Conservation (phyloP, 441 rosid species). For the Gossypium aridum region DNA sequence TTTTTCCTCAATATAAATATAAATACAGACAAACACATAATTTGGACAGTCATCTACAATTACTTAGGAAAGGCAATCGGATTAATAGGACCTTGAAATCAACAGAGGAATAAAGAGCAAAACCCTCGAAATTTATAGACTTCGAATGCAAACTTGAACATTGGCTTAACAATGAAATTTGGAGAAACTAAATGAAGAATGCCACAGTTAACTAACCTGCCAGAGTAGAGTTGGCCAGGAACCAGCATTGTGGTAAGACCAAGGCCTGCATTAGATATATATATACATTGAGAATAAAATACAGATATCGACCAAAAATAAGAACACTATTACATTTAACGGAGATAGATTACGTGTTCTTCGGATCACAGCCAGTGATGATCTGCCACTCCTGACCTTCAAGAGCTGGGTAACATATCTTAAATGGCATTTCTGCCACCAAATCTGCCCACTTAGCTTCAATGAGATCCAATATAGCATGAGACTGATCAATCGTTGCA, state of each 20-base stretch:
- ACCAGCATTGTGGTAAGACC: constrained; percentile 92
- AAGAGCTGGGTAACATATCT: constrained; percentile 89
- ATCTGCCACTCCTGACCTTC: constrained; percentile 96
- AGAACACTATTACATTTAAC: background rate
- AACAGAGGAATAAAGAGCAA: background rate
- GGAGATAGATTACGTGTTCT: constrained; percentile 61
- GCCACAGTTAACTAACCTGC: constrained; percentile 50
- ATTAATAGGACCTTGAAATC: background rate
- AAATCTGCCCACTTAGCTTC: constrained; percentile 86
- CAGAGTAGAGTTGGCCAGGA: constrained; percentile 91
- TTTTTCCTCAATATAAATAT: background rate
- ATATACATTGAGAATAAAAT: background rate
- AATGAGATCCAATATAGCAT: constrained; percentile 75
- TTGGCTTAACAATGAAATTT: background rate
- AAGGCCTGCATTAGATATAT: constrained; percentile 44
- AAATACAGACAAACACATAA: background rate
- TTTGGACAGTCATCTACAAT: background rate
- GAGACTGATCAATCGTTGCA: constrained; percentile 66
- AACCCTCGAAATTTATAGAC: background rate
- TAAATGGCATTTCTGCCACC: constrained; percentile 84
- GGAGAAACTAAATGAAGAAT: background rate
- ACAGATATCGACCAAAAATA: background rate
- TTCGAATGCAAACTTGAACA: background rate
- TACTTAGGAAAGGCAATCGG: background rate
- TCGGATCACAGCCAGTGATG: constrained; percentile 86